Conservation (phyloP, 2,329 filamentous ascomycete species). For the Cladosporium austrohemisphaericum region DNA sequence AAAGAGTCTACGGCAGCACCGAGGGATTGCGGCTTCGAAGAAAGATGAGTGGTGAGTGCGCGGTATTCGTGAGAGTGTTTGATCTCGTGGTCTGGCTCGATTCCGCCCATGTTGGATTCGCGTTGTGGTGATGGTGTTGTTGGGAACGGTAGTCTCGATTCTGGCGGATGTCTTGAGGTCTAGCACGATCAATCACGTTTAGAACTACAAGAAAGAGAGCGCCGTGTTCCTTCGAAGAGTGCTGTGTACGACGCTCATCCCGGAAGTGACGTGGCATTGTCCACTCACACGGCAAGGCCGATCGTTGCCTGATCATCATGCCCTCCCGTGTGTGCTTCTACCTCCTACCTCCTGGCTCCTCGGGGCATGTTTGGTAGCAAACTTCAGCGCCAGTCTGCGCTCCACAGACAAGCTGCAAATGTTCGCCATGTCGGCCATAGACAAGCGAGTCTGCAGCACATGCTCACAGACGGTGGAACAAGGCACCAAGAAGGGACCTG, state of each 20-base stretch:
- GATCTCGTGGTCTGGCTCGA: conserved; percentile 8
- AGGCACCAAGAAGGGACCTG: conserved; percentile 4
- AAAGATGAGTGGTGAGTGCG: background rate
- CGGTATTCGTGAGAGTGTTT: conserved; percentile 10
- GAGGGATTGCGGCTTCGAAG: background rate
- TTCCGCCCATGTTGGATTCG: conserved; percentile 1
- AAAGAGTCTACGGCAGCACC: conserved; percentile 14
- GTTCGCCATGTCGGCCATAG: background rate
- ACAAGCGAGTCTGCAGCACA: background rate
- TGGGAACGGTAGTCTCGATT: too few relatives aligned
- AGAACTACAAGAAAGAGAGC: background rate
- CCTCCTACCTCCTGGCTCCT: too few relatives aligned
- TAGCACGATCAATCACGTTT: background rate
- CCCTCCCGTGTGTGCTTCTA: background rate
- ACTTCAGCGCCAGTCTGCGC: background rate
- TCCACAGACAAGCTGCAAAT: background rate
- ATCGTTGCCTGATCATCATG: background rate
- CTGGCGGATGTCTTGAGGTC: background rate
- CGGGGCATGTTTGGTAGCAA: too few relatives aligned
- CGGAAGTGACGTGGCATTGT: background rate
- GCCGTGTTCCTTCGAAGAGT: background rate
- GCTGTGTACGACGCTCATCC: background rate
- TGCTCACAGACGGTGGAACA: background rate
- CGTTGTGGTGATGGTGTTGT: background rate
- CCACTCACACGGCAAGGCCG: background rate